phyloP scores from a whole-genome alignment of 1,139 yeast species.

The Lodderomyces margitis region DNA sequence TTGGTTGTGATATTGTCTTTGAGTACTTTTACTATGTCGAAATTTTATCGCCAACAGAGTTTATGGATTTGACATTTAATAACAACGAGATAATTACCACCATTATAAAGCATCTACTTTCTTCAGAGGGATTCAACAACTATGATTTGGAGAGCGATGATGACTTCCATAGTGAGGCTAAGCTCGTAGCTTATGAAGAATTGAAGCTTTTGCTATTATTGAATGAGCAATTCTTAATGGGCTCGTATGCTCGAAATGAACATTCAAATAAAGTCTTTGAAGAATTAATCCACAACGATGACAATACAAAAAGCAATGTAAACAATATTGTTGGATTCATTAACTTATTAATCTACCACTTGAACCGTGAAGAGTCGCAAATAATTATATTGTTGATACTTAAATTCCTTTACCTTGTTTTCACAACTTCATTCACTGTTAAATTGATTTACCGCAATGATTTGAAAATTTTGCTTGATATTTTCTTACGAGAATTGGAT shows the following conservation, averaged over 20 bases:
- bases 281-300: slow-evolving; percentile 29
- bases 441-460: slow-evolving; percentile 82
- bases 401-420: slow-evolving; percentile 71
- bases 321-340: slow-evolving; percentile 35
- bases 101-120: slow-evolving; percentile 52
- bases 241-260: slow-evolving; percentile 33
- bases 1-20: slow-evolving; percentile 42
- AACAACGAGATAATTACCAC: slow-evolving; percentile 29
- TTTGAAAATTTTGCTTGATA: slow-evolving; percentile 80
- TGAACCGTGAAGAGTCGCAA: slow-evolving; percentile 75
- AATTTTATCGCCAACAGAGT: slow-evolving; percentile 34
- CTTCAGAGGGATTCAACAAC: slow-evolving; percentile 45
- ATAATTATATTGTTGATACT: slow-evolving; percentile 75
- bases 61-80: slow-evolving; percentile 25
- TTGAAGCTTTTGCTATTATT: slow-evolving; percentile 72
- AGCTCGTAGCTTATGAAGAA: slow-evolving; percentile 63
- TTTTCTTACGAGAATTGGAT: slow-evolving; percentile 73
- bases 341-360: slow-evolving; percentile 47
- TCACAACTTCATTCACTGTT: slow-evolving; percentile 63
- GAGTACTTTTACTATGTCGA: slow-evolving; percentile 42
- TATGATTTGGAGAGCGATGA: slow-evolving; percentile 40
- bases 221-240: slow-evolving; percentile 85
- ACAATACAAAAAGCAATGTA: slow-evolving; percentile 17
- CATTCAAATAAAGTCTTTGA: slow-evolving; percentile 48
- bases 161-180: slow-evolving; percentile 45